Percentiles rank a stretch among this genome's conserved stretches.
Evolutionary conservation across 805 yeast genomes (phyloP).

Genomic region (Candida wancherniae): DNA sequence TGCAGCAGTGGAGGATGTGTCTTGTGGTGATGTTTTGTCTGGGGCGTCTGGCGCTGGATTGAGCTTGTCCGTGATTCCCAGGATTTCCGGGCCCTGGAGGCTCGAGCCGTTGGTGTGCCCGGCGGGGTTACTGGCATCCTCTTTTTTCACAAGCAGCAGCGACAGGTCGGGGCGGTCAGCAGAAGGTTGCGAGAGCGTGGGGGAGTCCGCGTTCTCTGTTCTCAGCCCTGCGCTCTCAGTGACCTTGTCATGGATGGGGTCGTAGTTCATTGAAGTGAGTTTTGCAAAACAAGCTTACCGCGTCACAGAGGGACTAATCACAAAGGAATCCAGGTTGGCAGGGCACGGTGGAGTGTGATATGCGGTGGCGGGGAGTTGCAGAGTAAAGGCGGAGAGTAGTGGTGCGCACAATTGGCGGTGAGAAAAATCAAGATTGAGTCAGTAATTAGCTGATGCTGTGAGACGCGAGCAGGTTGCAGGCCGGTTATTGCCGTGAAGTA

Average conservation of each 20-base stretch:
- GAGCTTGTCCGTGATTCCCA: too few relatives aligned
- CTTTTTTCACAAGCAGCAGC: too few relatives aligned
- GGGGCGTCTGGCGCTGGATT: too few relatives aligned
- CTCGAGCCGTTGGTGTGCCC: neutral
- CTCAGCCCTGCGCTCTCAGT: slow-evolving; percentile 7
- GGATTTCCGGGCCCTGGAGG: neutral
- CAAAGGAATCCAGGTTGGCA: neutral
- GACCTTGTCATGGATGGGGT: slow-evolving; percentile 40
- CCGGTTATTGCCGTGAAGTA: too few relatives aligned
- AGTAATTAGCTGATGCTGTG: too few relatives aligned
- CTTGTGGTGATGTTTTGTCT: too few relatives aligned
- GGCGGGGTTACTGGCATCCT: neutral
- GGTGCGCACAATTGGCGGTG: slow-evolving; percentile 7
- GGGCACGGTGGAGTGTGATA: neutral
- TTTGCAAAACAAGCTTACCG: slow-evolving; percentile 1
- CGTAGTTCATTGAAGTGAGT: slow-evolving; percentile 33
- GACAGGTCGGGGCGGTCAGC: too few relatives aligned
- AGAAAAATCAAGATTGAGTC: too few relatives aligned
- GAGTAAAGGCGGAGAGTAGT: slow-evolving; percentile 2
- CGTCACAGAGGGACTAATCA: neutral
- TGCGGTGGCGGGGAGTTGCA: neutral
- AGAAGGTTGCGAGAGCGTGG: too few relatives aligned
- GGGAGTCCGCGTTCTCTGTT: too few relatives aligned
- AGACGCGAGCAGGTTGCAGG: too few relatives aligned
- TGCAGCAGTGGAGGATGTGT: too few relatives aligned